phyloP scores from a whole-genome alignment of 495 filamentous ascomycete genomes.

The Usnea hakonensis region DNA sequence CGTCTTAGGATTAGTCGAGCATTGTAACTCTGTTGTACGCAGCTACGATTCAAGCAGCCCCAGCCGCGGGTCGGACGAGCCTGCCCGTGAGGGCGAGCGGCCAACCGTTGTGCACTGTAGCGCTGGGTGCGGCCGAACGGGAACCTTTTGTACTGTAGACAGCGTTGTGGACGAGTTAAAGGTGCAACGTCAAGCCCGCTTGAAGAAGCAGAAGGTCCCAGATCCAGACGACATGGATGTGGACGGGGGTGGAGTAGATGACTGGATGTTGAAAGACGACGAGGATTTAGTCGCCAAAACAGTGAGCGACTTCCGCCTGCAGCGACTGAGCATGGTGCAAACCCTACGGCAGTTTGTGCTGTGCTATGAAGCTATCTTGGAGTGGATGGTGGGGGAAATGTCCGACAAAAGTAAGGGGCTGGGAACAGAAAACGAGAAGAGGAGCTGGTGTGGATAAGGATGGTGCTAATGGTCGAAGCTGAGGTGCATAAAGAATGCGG shows the following conservation, averaged over 20 bases:
- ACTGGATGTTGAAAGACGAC: conserved; percentile 48
- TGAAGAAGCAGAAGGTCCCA: conserved; percentile 24
- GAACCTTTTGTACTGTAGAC: conserved; percentile 94
- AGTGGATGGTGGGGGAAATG: conserved; percentile 63
- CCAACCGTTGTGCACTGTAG: conserved; percentile 92
- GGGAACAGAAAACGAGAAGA: conserved; percentile 10
- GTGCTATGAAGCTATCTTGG: conserved; percentile 90
- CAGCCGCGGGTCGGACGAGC: conserved; percentile 34
- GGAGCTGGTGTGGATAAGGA: conserved; percentile 12
- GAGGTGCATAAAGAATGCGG: neutral
- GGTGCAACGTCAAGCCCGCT: conserved; percentile 47
- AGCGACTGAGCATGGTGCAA: conserved; percentile 95
- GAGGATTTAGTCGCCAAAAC: conserved; percentile 76
- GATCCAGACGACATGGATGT: conserved; percentile 35
- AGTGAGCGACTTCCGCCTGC: conserved; percentile 80
- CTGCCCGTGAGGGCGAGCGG: conserved; percentile 48
- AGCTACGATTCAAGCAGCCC: conserved; percentile 28
- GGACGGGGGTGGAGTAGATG: conserved; percentile 41
- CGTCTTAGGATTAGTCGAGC: conserved; percentile 77
- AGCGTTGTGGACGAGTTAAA: conserved; percentile 90
- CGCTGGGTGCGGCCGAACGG: conserved; percentile 90
- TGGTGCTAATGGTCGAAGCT: neutral
- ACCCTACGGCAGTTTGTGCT: conserved; percentile 89
- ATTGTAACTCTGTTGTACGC: conserved; percentile 54
- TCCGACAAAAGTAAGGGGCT: conserved; percentile 12